Percentiles rank a stretch among this genome's conserved stretches.
Evolutionary conservation across 495 filamentous ascomycete species (phyloP).

Genomic region (Trichoderma parareesei): DNA sequence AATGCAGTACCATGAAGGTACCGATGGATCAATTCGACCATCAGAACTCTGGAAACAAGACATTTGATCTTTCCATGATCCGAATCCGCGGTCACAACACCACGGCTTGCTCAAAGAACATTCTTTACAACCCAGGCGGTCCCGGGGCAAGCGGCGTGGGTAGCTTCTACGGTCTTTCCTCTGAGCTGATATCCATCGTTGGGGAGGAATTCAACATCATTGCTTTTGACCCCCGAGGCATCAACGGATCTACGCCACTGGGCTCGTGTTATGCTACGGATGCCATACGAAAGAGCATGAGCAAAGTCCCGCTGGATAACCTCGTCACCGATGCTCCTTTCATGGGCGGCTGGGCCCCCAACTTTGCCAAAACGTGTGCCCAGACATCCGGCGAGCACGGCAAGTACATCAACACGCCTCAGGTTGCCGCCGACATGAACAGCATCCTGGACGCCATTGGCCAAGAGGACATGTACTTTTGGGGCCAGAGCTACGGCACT

Average conservation of each 20-base stretch:
- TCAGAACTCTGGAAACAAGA: conserved; percentile 21
- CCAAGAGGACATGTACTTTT: conserved; percentile 43
- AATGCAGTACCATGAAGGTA: conserved; percentile 31
- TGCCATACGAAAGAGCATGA: conserved; percentile 20
- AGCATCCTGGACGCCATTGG: conserved; percentile 37
- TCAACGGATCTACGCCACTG: conserved; percentile 31
- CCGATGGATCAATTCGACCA: conserved; percentile 39
- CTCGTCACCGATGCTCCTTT: conserved; percentile 30
- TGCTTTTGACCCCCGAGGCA: conserved; percentile 38
- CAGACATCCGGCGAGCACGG: conserved; percentile 36
- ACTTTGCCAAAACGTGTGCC: conserved; percentile 29
- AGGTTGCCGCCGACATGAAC: conserved; percentile 36
- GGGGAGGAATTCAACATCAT: conserved; percentile 38
- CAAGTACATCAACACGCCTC: conserved; percentile 34
- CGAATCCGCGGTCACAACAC: conserved; percentile 31
- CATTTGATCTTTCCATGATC: conserved; percentile 36
- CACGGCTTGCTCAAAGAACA: conserved; percentile 22
- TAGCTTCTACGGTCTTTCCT: conserved; percentile 27
- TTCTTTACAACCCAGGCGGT: conserved; percentile 40
- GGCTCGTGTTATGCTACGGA: conserved; percentile 31
- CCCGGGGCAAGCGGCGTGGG: conserved; percentile 34
- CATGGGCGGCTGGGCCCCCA: conserved; percentile 30
- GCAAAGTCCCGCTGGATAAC: conserved; percentile 21
- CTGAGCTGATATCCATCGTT: conserved; percentile 26
- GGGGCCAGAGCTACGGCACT: conserved; percentile 60